Conservation (phyloP, 129 eudicot genomes). For the Centella asiatica region DNA sequence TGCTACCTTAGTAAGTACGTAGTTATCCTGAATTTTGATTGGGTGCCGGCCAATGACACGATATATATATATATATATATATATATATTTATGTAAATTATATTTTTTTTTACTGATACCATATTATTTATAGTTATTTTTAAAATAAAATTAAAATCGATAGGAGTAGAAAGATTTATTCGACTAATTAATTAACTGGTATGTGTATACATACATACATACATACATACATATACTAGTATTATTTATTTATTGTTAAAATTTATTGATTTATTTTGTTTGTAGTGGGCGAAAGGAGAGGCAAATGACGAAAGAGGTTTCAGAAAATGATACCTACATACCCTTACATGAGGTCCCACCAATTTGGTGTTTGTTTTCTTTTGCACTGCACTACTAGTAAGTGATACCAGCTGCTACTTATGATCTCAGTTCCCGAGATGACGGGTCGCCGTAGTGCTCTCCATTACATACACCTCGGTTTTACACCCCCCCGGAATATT, state of each 20-base stretch:
- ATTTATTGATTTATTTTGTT: neutral
- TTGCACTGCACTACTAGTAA: neutral
- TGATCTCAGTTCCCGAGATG: constrained; percentile 20
- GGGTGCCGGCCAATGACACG: too few species aligned
- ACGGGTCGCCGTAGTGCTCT: neutral
- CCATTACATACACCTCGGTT: constrained; percentile 2
- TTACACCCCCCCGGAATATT: constrained; percentile 19
- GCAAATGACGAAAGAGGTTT: constrained; percentile 21
- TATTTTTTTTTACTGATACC: too few species aligned
- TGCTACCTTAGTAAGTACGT: too few species aligned
- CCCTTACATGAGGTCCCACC: constrained; percentile 18
- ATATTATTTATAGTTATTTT: too few species aligned
- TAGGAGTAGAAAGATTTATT: too few species aligned
- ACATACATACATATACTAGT: too few species aligned
- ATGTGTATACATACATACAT: too few species aligned
- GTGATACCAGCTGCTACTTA: neutral
- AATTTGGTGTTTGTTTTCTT: neutral
- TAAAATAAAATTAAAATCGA: too few species aligned
- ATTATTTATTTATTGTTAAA: neutral
- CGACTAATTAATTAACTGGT: too few species aligned
- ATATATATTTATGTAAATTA: too few species aligned
- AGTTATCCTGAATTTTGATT: too few species aligned
- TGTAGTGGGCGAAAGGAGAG: neutral
- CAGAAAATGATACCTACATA: constrained; percentile 53
- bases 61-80: too few species aligned